These are phyloP conservation scores for Sugiyamaella novakii DNA, from an alignment of 1,139 yeast species.

Conservation along the genomic window DNA sequence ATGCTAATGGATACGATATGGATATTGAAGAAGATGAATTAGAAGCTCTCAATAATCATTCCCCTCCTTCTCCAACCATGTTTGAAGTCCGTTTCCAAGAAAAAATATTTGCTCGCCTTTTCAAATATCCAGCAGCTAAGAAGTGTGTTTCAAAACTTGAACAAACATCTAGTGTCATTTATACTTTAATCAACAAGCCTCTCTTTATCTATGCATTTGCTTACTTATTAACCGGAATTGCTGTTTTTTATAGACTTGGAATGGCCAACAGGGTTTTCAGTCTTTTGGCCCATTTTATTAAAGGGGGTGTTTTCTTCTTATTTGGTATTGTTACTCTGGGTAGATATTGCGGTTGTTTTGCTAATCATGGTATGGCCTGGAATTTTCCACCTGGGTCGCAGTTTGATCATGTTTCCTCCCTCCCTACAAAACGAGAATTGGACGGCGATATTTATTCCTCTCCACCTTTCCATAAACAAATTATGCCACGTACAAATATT, in stretches of 20 bases:
- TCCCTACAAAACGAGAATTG: neutral
- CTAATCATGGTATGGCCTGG: constrained; percentile 89
- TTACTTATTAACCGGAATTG: constrained; percentile 73
- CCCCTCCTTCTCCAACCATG: constrained; percentile 6
- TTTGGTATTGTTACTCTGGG: constrained; percentile 77
- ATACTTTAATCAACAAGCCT: constrained; percentile 62
- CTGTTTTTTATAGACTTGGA: constrained; percentile 72
- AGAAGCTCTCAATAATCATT: constrained; percentile 1
- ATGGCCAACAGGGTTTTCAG: constrained; percentile 68
- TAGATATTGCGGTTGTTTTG: constrained; percentile 82
- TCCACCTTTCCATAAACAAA: constrained; percentile 5
- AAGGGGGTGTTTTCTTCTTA: constrained; percentile 87
- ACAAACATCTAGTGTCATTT: constrained; percentile 44
- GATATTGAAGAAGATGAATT: constrained; percentile 24
- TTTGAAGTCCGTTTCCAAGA: constrained; percentile 26
- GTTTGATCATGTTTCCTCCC: neutral
- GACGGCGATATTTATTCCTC: neutral
- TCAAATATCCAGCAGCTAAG: constrained; percentile 39
- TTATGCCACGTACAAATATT: neutral
- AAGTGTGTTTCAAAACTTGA: constrained; percentile 46
- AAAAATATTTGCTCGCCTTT: constrained; percentile 28
- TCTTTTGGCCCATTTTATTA: constrained; percentile 89
- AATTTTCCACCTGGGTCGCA: constrained; percentile 51
- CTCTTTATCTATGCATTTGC: constrained; percentile 61
- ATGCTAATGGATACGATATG: constrained; percentile 13